Base-by-base conservation (phyloP, 2,329 filamentous ascomycete species). In the Trichoderma sp. region DNA sequence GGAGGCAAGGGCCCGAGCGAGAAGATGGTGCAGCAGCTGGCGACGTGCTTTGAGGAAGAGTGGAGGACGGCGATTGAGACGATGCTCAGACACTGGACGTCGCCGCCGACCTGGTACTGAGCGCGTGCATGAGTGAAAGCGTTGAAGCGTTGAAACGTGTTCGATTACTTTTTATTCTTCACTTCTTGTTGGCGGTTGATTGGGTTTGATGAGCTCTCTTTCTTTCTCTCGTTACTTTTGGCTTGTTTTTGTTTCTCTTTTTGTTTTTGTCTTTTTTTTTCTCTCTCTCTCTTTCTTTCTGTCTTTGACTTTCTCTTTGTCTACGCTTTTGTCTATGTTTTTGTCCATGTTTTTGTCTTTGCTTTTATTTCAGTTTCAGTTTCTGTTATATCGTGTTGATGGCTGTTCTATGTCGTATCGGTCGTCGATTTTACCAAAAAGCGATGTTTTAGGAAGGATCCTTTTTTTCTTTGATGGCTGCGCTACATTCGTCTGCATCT, bases 81-180 rank as follows among this genome's bases (percentile, higher is more conserved):
- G 66, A 88, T 93, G 87, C 79, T 93, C 69, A 80, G 87, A 66
- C 89, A 92, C 74, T 93, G 90, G 91, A 80, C 85, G 10, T 78
- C 79, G 1, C 80, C 87, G 5, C 90, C 90, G 4, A 85, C 84
- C 5, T 84, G 84, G 80, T 84, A 81, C 69, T 86, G 12, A 65
- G 59, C 22, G 29, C 13, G 45, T 29, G 29, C 19, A 17, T 22
- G 19, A 45, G 4, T 4, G 5, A 12, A 10, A 32, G 19, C 15
- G 54, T 22, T 22, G 29, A 9, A 61, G 53, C n/a, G 27, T 54
- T 34, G 52, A 34, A 54, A 17, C n/a, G 4, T 53, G 9, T 32
- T 10, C 15, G 13, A 29, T 19, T 32, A 13, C 17, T 6, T 39
- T 58, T 12, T 9, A 13, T 52, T 35, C n/a, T 60, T 48, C 8